A percentile compares a stretch with the other conserved stretches of the same genome.
Evolutionary conservation across 495 filamentous ascomycete genomes (phyloP).

Genomic region (Oidiodendron maius): DNA sequence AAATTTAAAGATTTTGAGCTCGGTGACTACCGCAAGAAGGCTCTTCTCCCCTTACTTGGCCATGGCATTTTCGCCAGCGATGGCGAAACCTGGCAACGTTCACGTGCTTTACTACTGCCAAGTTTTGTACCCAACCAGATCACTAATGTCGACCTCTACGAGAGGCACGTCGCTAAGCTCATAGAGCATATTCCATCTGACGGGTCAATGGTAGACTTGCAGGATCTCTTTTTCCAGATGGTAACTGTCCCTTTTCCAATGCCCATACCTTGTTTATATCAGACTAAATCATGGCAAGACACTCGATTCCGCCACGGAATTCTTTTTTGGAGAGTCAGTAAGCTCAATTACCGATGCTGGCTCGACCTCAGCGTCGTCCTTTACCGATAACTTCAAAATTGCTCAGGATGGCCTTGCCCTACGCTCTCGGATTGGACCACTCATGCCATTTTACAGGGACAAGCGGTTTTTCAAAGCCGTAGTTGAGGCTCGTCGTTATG

Average conservation of each 20-base stretch:
- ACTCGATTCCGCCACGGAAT: constrained; percentile 61
- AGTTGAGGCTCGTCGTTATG: neutral
- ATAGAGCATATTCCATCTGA: constrained; percentile 28
- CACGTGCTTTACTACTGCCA: constrained; percentile 33
- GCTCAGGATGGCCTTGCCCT: neutral
- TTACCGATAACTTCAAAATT: neutral
- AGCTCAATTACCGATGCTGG: constrained; percentile 7
- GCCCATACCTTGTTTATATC: no score
- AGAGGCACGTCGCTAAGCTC: constrained; percentile 37
- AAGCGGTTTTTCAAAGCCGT: neutral
- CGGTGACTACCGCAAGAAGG: constrained; percentile 11
- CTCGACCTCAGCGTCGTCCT: neutral
- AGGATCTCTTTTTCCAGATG: constrained; percentile 48
- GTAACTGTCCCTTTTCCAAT: neutral
- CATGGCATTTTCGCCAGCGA: constrained; percentile 44
- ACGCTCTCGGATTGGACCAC: neutral
- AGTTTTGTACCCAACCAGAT: constrained; percentile 34
- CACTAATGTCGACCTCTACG: constrained; percentile 46
- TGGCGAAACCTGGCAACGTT: constrained; percentile 28
- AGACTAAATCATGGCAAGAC: constrained; percentile 26
- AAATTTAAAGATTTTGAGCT: constrained; percentile 32
- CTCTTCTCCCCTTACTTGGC: constrained; percentile 30
- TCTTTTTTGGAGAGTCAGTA: constrained; percentile 52
- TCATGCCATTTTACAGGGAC: neutral
- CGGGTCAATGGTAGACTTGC: constrained; percentile 40